Conservation (phyloP, 352 stramenopile species). For the Globisporangium mamillatum region DNA sequence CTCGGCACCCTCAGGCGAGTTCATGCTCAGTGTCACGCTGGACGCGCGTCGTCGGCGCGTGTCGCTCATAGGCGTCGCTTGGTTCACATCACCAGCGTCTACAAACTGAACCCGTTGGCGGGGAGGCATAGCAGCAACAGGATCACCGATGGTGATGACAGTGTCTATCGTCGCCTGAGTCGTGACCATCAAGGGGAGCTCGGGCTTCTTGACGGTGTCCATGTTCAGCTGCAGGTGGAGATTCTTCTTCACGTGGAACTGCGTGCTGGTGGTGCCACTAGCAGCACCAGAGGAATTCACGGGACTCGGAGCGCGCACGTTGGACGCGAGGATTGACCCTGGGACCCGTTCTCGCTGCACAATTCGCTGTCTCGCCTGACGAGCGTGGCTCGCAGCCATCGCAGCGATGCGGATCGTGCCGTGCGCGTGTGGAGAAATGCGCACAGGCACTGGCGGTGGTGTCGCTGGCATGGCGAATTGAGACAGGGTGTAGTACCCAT, state of each 20-base stretch:
- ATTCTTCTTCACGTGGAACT: constrained; percentile 40
- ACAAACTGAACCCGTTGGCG: constrained; percentile 16
- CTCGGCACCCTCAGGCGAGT: constrained; percentile 60
- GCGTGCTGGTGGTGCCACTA: background rate
- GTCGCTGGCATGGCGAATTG: background rate
- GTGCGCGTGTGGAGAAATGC: constrained; percentile 16
- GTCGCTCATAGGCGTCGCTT: background rate
- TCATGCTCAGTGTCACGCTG: constrained; percentile 59
- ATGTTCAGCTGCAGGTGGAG: constrained; percentile 59
- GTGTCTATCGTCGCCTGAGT: background rate
- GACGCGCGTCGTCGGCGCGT: constrained; percentile 34
- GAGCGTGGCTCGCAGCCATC: constrained; percentile 46
- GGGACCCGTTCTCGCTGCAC: background rate
- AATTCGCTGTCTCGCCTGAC: constrained; percentile 33
- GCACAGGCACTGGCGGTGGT: background rate
- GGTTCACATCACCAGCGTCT: background rate
- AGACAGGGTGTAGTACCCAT: constrained; percentile 11
- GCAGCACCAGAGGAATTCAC: background rate
- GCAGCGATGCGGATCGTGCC: constrained; percentile 43
- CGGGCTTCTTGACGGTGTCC: constrained; percentile 28
- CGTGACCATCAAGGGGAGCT: constrained; percentile 41
- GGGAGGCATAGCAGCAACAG: background rate
- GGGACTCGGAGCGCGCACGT: constrained; percentile 22
- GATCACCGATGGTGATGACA: background rate
- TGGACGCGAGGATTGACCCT: background rate